phyloP scores from a whole-genome alignment of 495 filamentous ascomycete genomes.

The Trichoderma reesei region DNA sequence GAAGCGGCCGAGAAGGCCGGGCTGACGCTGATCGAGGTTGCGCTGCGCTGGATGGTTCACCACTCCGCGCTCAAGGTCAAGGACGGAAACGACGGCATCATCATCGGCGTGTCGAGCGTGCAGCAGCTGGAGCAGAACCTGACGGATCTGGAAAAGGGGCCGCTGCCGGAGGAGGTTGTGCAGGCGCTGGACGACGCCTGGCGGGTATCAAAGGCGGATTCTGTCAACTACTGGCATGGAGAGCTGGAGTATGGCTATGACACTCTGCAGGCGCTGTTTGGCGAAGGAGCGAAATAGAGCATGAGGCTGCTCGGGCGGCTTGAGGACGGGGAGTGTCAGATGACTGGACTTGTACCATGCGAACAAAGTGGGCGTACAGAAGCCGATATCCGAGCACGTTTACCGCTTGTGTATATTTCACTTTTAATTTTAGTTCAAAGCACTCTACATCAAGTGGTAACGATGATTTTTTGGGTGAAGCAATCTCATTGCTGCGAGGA shows the following conservation, averaged over 20 bases:
- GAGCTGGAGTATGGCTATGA: slow-evolving; percentile 69
- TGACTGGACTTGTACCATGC: too few species aligned
- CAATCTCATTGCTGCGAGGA: too few species aligned
- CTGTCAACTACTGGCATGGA: slow-evolving; percentile 65
- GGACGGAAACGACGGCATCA: slow-evolving; percentile 67
- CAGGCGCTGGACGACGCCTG: slow-evolving; percentile 72
- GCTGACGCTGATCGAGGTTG: slow-evolving; percentile 72
- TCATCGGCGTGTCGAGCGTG: slow-evolving; percentile 69
- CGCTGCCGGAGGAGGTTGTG: slow-evolving; percentile 76
- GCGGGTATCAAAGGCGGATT: slow-evolving; percentile 54
- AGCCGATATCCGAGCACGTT: too few species aligned
- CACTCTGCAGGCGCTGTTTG: slow-evolving; percentile 56
- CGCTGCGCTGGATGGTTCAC: slow-evolving; percentile 69
- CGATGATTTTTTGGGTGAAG: too few species aligned
- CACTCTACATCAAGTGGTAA: too few species aligned
- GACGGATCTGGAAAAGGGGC: slow-evolving; percentile 71
- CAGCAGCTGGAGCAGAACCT: slow-evolving; percentile 70
- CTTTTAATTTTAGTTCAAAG: too few species aligned
- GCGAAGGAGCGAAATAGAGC: slow-evolving; percentile 23
- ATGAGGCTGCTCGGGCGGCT: neutral
- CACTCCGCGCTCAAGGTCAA: slow-evolving; percentile 71
- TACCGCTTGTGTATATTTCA: too few species aligned
- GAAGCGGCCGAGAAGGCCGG: slow-evolving; percentile 62
- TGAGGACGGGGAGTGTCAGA: too few species aligned
- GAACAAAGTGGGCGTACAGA: too few species aligned